Evolutionary conservation across 768 basidiomycete species (phyloP).

Genomic region (Mycena venus): DNA sequence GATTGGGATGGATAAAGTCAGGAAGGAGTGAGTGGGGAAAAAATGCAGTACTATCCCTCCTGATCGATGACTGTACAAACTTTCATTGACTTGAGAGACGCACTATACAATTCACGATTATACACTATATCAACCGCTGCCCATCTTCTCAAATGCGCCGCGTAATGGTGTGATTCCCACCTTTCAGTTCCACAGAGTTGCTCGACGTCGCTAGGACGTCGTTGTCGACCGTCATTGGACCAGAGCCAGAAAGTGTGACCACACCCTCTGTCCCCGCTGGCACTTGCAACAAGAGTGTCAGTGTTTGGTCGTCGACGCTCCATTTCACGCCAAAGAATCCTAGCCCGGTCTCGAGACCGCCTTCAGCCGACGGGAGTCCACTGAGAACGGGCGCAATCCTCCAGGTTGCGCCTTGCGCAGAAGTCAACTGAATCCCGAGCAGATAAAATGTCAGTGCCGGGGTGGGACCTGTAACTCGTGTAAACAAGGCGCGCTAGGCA

Average conservation of each 20-base stretch:
- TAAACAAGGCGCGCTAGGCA: background rate
- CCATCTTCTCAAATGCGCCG: background rate
- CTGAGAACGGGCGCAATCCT: conserved; percentile 56
- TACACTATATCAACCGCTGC: too few relatives aligned
- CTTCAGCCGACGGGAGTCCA: conserved; percentile 55
- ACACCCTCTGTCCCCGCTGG: conserved; percentile 42
- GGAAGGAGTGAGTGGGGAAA: too few relatives aligned
- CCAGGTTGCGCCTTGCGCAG: conserved; percentile 58
- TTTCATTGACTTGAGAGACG: too few relatives aligned
- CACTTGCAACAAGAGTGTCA: conserved; percentile 39
- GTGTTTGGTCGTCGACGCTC: conserved; percentile 34
- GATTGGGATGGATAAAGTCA: too few relatives aligned
- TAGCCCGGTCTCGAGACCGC: conserved; percentile 59
- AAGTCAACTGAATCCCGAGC: conserved; percentile 57
- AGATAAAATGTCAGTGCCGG: conserved; percentile 62
- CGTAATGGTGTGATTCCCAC: conserved; percentile 27
- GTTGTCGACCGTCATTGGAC: conserved; percentile 35
- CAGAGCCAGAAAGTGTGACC: conserved; percentile 43
- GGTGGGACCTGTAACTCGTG: conserved; percentile 50
- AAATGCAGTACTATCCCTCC: too few relatives aligned
- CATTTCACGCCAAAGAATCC: conserved; percentile 62
- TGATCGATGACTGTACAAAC: too few relatives aligned
- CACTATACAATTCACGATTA: too few relatives aligned
- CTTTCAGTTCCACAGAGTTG: conserved; percentile 18
- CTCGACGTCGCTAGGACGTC: background rate